These are phyloP conservation scores for Apiotrichum siamense DNA, from an alignment of 1,284 basidiomycete genomes.

Conservation along the genomic window DNA sequence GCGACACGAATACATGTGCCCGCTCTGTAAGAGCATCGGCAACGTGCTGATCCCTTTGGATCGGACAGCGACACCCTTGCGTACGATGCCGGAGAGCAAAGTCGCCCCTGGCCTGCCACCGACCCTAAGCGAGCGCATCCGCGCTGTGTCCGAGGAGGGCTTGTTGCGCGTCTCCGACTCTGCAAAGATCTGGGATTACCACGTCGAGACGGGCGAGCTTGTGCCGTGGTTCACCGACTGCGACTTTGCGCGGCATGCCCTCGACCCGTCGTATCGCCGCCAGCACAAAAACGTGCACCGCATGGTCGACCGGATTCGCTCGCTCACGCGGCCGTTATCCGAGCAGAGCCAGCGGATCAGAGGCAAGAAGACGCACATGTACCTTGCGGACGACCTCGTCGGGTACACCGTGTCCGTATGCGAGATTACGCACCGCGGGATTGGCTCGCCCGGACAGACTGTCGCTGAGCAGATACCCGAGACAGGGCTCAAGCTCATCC, in stretches of 20 bases:
- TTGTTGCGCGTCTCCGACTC: slow-evolving; percentile 38
- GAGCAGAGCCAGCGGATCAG: slow-evolving; percentile 44
- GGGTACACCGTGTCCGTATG: slow-evolving; percentile 78
- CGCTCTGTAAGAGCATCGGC: slow-evolving; percentile 94
- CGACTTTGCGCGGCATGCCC: slow-evolving; percentile 22
- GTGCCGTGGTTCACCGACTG: slow-evolving; percentile 43
- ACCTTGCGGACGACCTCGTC: slow-evolving; percentile 83
- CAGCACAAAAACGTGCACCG: slow-evolving; percentile 22
- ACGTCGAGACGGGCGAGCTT: slow-evolving; percentile 46
- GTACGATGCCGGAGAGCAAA: slow-evolving; percentile 19
- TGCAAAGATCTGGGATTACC: slow-evolving; percentile 45
- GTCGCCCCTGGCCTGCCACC: slow-evolving; percentile 15
- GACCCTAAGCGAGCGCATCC: slow-evolving; percentile 37
- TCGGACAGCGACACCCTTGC: slow-evolving; percentile 18
- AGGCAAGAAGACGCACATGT: slow-evolving; percentile 52
- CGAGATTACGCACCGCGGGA: slow-evolving; percentile 72
- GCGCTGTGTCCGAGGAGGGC: slow-evolving; percentile 42
- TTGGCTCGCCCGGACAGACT: slow-evolving; percentile 47
- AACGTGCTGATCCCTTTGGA: slow-evolving; percentile 86
- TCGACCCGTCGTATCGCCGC: slow-evolving; percentile 29
- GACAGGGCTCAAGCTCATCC: slow-evolving; percentile 66
- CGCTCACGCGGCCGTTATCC: slow-evolving; percentile 36
- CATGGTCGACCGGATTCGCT: slow-evolving; percentile 42
- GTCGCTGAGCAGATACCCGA: slow-evolving; percentile 72
- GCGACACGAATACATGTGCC: slow-evolving; percentile 92